Evolutionary conservation across 306 rosid species (phyloP).

Genomic region (Prunus salicina): DNA sequence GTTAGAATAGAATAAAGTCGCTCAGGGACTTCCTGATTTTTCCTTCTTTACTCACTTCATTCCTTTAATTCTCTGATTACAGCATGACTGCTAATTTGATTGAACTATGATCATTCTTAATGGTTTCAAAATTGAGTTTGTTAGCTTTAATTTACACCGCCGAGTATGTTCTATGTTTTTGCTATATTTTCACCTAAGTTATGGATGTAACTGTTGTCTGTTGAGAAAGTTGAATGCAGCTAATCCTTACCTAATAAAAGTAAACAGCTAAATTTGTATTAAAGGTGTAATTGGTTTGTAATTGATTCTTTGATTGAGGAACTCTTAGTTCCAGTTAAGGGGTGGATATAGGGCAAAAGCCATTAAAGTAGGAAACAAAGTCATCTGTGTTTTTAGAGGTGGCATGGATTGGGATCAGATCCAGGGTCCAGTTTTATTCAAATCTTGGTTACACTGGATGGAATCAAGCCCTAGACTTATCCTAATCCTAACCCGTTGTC

Average conservation of each 20-base stretch:
- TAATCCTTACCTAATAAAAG: neutral
- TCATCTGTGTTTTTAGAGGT: neutral
- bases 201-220: neutral
- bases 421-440: neutral
- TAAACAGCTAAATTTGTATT: neutral
- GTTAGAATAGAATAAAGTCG: slow-evolving; percentile 67
- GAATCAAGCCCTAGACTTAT: too few species aligned
- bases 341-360: neutral
- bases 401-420: neutral
- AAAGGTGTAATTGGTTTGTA: neutral
- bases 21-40: neutral
- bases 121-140: slow-evolving; percentile 10
- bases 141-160: neutral
- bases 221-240: neutral
- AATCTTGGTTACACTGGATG: too few species aligned
- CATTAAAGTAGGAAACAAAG: neutral
- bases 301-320: neutral
- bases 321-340: neutral
- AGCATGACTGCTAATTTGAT: slow-evolving; percentile 32
- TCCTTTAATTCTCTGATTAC: slow-evolving; percentile 30
- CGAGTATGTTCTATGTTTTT: neutral
- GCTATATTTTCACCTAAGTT: neutral
- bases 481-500: too few species aligned
- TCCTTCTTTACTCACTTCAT: slow-evolving; percentile 11
- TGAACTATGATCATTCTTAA: slow-evolving; percentile 13